phyloP scores from a whole-genome alignment of 352 stramenopile species.

The Globisporangium spiculum region DNA sequence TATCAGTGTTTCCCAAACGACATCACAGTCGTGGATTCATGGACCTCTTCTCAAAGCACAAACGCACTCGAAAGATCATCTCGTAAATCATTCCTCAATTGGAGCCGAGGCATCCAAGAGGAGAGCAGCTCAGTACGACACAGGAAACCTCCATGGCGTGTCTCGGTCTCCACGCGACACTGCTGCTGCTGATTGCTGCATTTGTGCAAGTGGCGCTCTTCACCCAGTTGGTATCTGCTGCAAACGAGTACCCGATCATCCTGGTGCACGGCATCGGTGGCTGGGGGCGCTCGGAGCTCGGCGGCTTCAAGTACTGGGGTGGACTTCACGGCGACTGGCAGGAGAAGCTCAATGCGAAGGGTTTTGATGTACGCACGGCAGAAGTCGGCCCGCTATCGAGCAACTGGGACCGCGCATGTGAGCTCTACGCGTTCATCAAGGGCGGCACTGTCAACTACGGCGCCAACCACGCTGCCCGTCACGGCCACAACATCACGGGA shows the following conservation, averaged over 20 bases:
- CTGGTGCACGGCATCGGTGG: conserved; percentile 37
- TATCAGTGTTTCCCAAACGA: too few relatives aligned
- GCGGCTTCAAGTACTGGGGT: conserved; percentile 35
- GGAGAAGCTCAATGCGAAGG: conserved; percentile 26
- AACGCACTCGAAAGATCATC: too few relatives aligned
- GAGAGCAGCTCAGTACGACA: too few relatives aligned
- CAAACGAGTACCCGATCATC: conserved; percentile 31
- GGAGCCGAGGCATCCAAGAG: too few relatives aligned
- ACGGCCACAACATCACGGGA: conserved; percentile 28
- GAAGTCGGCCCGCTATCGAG: conserved; percentile 32
- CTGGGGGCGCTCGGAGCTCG: conserved; percentile 32
- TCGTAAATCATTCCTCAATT: too few relatives aligned
- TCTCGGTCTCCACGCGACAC: too few relatives aligned
- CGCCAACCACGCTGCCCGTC: conserved; percentile 23
- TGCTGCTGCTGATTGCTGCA: background rate
- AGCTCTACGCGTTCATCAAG: conserved; percentile 50
- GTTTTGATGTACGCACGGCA: conserved; percentile 30
- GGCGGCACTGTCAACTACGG: conserved; percentile 42
- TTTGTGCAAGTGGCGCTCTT: background rate
- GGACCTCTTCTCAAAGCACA: too few relatives aligned
- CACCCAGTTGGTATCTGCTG: too few relatives aligned
- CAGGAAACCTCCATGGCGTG: too few relatives aligned
- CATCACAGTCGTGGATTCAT: too few relatives aligned
- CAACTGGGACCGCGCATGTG: conserved; percentile 50
- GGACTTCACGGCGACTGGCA: conserved; percentile 33